Evolutionary conservation across 495 filamentous ascomycete genomes (phyloP).

Genomic region (Aspergillus asperescens): DNA sequence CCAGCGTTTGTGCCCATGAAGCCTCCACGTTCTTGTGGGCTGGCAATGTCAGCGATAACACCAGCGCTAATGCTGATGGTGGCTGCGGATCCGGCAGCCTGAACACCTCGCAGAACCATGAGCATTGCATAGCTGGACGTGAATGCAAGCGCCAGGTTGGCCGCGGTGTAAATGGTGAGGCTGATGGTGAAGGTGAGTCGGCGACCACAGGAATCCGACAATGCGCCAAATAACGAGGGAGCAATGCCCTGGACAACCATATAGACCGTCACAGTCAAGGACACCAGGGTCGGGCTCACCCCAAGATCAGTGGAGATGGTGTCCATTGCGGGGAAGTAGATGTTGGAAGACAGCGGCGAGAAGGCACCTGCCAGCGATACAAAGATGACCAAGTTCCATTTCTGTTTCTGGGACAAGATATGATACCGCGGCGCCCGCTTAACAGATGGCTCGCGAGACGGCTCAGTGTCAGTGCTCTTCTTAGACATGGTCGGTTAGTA

Average conservation of each 20-base stretch:
- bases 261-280: conserved; percentile 38
- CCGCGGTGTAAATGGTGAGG: conserved; percentile 39
- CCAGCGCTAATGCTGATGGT: conserved; percentile 44
- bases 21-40: conserved; percentile 34
- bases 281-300: conserved; percentile 31
- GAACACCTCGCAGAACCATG: conserved; percentile 57
- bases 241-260: conserved; percentile 46
- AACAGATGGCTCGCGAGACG: too few relatives aligned
- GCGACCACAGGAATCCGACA: conserved; percentile 40
- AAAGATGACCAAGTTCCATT: conserved; percentile 29
- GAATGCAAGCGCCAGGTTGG: conserved; percentile 59
- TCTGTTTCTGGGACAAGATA: conserved; percentile 2
- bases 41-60: conserved; percentile 39
- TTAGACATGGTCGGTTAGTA: too few relatives aligned
- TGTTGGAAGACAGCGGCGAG: conserved; percentile 70
- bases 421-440: too few relatives aligned
- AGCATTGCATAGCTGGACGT: conserved; percentile 58
- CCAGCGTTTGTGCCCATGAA: conserved; percentile 39
- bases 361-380: conserved; percentile 45
- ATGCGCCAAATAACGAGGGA: conserved; percentile 40
- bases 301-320: conserved; percentile 28
- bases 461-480: too few relatives aligned
- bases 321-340: conserved; percentile 69
- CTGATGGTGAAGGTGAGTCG: conserved; percentile 38
- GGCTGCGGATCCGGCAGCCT: conserved; percentile 57